phyloP scores from a whole-genome alignment of 169 alveolate genomes.

The Sarcocystis neurona region DNA sequence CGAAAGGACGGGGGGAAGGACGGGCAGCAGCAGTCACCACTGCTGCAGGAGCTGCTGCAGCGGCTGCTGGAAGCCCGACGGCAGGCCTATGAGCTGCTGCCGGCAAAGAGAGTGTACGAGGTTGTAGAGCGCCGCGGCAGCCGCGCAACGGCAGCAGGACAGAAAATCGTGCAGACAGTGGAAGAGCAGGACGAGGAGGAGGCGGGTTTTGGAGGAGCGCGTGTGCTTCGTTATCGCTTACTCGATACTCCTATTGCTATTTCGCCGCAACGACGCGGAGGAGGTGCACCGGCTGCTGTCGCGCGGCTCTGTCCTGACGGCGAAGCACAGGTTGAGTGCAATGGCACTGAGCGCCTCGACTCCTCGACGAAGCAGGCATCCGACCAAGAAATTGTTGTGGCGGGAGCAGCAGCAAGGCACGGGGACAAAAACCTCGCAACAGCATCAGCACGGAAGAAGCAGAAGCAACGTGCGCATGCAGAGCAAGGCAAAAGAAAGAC shows the following conservation, averaged over 20 bases:
- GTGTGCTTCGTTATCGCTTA: conserved; percentile 19
- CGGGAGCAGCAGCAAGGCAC: too few species aligned
- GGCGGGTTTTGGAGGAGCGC: neutral
- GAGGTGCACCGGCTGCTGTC: too few species aligned
- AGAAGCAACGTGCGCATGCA: neutral
- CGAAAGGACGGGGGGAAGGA: neutral
- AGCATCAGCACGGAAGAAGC: neutral
- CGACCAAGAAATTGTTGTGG: too few species aligned
- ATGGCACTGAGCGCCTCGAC: too few species aligned
- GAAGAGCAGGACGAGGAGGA: conserved; percentile 3
- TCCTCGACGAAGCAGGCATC: too few species aligned
- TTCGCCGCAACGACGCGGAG: too few species aligned
- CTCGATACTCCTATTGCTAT: too few species aligned
- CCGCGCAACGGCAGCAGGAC: neutral
- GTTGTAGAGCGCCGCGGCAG: conserved; percentile 18
- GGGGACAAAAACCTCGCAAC: neutral
- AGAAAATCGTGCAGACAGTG: neutral
- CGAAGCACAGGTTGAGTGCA: too few species aligned
- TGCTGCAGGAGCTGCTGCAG: conserved; percentile 5
- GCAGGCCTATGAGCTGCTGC: neutral
- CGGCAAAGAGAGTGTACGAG: neutral
- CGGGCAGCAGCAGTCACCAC: neutral
- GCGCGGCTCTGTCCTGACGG: too few species aligned
- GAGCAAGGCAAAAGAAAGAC: neutral
- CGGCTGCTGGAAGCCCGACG: conserved; percentile 20